Evolutionary conservation across 2,329 filamentous ascomycete genomes (phyloP), one percentile per base, ranked within the genome.

Genomic region (Sarocladium oryzae): DNA sequence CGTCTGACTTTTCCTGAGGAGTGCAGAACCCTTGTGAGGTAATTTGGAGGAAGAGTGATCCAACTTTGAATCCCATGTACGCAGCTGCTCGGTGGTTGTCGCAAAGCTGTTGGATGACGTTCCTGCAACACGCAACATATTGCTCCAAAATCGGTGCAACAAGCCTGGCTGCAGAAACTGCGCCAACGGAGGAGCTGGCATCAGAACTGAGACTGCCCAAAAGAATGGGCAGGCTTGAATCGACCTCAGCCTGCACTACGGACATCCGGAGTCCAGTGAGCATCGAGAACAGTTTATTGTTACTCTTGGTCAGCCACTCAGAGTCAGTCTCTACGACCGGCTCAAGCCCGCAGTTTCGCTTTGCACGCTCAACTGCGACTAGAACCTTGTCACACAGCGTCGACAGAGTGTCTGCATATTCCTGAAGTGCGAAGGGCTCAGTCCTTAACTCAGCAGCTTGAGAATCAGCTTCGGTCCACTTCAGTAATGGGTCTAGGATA

Each of bases 21-120:
- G 85, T 89, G 64, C 93, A 99, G 74, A 97, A 97, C 2, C 93
- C 93, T 64, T 95, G 84, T 1, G 82, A 79, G 1, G 88, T 84
- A 48, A 99, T 79, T 53, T 90, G 84, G 1, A 81, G 79, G 64
- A 96, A 96, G 0, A 84, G 81, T 48, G 85, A 88, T 30, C 84
- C 81, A 40, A 99, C 77, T 13, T 85, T 79, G 63, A 87, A 86
- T 0, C 87, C 82, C 63, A 95, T 79, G 58, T 86, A 86, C 59
- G 84, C 86, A 2, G 83, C 83, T 11, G 86, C 78, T 9, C 78
- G 73, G 62, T 97, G 89, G 7, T 91, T 71, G 2, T 75, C 70
- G 1, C 81, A 69, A 54, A 86, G 82, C 24, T 79, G 75, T 9
- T 71, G 62, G 13, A 90, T 64, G 9, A 82, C 69, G 35, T 80